Conservation (phyloP, 2,329 filamentous ascomycete genomes). For the Colletotrichum sp. region DNA sequence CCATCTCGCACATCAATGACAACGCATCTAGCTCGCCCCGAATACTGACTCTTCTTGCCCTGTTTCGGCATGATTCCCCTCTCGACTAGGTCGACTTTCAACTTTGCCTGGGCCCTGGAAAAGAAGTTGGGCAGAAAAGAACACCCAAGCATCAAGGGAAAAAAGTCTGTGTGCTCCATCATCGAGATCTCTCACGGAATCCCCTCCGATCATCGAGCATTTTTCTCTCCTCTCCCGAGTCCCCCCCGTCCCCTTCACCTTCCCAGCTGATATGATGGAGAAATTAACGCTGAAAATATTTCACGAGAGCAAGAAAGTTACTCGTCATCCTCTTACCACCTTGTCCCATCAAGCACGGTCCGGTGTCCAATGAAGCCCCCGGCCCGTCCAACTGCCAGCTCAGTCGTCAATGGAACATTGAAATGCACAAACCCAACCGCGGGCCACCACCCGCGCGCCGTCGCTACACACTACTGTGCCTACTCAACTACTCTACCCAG, state of each 20-base stretch:
- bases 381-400: slow-evolving; percentile 10
- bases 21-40: slow-evolving; percentile 18
- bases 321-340: not conserved
- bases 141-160: not conserved
- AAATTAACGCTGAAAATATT: not conserved
- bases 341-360: not conserved
- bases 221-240: not conserved
- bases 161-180: not conserved
- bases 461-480: not conserved
- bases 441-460: slow-evolving; percentile 9
- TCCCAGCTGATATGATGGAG: slow-evolving; percentile 3
- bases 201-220: not conserved
- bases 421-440: slow-evolving; percentile 5
- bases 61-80: not conserved
- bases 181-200: slow-evolving; percentile 17
- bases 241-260: not conserved
- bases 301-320: not conserved
- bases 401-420: not conserved
- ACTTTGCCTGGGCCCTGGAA: not conserved
- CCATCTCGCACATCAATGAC: slow-evolving; percentile 21
- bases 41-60: slow-evolving; percentile 6
- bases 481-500: not conserved
- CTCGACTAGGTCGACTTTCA: not conserved
- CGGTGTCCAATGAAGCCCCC: not conserved
- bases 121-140: not conserved